These are phyloP conservation scores for Nevesoporus exiguus DNA, from an alignment of 768 basidiomycete genomes.

Conservation along the genomic window DNA sequence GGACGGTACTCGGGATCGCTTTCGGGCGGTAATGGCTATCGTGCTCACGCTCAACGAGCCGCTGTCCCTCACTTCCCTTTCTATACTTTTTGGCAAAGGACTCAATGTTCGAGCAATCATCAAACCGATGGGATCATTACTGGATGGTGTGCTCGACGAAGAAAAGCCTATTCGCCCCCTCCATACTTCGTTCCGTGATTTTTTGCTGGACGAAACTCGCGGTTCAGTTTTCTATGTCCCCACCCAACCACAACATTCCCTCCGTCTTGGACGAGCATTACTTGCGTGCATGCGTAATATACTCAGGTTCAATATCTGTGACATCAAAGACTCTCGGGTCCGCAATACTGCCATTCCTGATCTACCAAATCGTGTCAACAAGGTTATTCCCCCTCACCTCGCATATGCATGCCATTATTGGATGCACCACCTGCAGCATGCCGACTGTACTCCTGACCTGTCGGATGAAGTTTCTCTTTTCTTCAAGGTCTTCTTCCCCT, in stretches of 20 bases:
- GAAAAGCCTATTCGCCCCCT: background rate
- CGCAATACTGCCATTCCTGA: background rate
- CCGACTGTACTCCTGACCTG: background rate
- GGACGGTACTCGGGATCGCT: background rate
- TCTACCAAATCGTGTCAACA: background rate
- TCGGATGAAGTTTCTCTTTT: background rate
- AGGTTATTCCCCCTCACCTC: background rate
- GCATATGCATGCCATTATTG: background rate
- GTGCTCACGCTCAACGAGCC: background rate
- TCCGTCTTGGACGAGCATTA: background rate
- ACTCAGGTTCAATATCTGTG: constrained; percentile 1
- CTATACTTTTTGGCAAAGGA: background rate
- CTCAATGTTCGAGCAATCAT: background rate
- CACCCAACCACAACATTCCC: background rate
- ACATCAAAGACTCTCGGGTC: background rate
- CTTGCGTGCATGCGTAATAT: background rate
- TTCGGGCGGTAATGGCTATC: background rate
- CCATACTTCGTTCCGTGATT: background rate
- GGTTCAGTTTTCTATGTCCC: background rate
- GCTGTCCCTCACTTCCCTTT: background rate
- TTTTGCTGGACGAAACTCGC: background rate
- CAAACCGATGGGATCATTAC: background rate
- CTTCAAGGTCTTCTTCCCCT: background rate
- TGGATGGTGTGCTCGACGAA: background rate
- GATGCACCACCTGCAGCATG: background rate